phyloP scores from a whole-genome alignment of 1,139 yeast genomes.

The Keqinozyma sinolaborantium region DNA sequence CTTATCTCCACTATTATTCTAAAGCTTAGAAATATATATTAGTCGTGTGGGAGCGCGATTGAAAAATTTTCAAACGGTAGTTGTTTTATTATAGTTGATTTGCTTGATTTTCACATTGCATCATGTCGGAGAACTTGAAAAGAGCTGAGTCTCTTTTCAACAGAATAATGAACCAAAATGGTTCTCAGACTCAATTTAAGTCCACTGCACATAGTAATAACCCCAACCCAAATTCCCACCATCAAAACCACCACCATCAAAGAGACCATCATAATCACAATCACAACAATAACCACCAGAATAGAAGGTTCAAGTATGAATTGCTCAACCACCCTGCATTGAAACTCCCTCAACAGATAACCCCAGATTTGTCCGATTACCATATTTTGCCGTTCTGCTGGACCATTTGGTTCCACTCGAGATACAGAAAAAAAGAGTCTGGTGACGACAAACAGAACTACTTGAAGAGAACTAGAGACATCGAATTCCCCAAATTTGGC shows the following conservation, averaged over 20 bases:
- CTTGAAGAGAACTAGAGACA: slow-evolving; percentile 39
- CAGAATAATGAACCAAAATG: slow-evolving; percentile 44
- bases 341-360: slow-evolving; percentile 35
- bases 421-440: slow-evolving; percentile 23
- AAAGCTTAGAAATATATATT: slow-evolving; percentile 14
- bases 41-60: background rate
- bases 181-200: slow-evolving; percentile 8
- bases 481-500: slow-evolving; percentile 24
- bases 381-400: slow-evolving; percentile 47
- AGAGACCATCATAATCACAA: slow-evolving; percentile 4
- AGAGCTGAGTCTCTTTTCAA: slow-evolving; percentile 49
- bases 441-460: slow-evolving; percentile 19
- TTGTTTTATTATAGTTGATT: no score
- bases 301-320: slow-evolving; percentile 7
- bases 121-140: slow-evolving; percentile 47
- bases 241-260: slow-evolving; percentile 6
- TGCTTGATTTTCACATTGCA: no score
- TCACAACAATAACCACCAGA: slow-evolving; percentile 5
- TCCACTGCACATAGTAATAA: slow-evolving; percentile 4
- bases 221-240: slow-evolving; percentile 7
- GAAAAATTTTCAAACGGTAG: slow-evolving; percentile 1
- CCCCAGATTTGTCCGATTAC: slow-evolving; percentile 26
- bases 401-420: slow-evolving; percentile 48
- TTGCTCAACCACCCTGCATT: slow-evolving; percentile 13
- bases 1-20: slow-evolving; percentile 86